Evolutionary conservation across 2,329 filamentous ascomycete species (phyloP).

Genomic region (Endothia cerciana): DNA sequence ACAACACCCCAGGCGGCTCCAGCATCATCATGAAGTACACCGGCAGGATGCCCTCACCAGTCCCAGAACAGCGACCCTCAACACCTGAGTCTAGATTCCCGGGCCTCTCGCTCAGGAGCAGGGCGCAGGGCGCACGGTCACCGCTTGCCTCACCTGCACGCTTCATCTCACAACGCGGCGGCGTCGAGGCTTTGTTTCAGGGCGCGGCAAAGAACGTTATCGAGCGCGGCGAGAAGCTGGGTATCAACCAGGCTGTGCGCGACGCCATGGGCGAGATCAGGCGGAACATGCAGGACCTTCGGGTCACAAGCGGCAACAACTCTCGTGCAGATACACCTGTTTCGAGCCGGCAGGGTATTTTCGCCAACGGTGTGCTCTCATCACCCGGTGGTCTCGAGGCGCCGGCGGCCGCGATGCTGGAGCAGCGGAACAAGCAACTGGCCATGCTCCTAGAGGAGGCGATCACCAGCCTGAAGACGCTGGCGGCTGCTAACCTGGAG

Average conservation of each 20-base stretch:
- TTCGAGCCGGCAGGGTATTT: conserved; percentile 31
- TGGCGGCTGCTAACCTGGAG: conserved; percentile 55
- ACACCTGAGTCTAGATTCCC: conserved; percentile 41
- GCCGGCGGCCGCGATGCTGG: conserved; percentile 53
- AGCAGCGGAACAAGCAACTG: conserved; percentile 68
- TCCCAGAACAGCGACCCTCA: conserved; percentile 34
- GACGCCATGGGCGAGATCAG: conserved; percentile 80
- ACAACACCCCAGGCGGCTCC: conserved; percentile 63
- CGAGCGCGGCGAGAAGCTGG: conserved; percentile 74
- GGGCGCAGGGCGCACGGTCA: conserved; percentile 45
- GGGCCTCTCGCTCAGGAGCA: conserved; percentile 44
- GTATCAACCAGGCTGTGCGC: conserved; percentile 80
- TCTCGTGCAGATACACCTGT: conserved; percentile 41
- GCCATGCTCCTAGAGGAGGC: conserved; percentile 71
- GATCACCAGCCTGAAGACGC: conserved; percentile 63
- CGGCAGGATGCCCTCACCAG: conserved; percentile 50
- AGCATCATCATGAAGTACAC: conserved; percentile 74
- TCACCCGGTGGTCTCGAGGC: conserved; percentile 36
- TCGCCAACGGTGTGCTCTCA: conserved; percentile 30
- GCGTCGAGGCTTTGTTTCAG: conserved; percentile 73
- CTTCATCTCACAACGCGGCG: conserved; percentile 58
- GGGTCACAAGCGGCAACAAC: conserved; percentile 44
- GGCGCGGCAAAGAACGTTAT: conserved; percentile 76
- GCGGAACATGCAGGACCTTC: conserved; percentile 68
- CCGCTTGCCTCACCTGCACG: conserved; percentile 52